A percentile compares a stretch with the other conserved stretches of the same genome.
phyloP scores from a whole-genome alignment of 2,329 filamentous ascomycete genomes.

The Periconia macrospinosa region DNA sequence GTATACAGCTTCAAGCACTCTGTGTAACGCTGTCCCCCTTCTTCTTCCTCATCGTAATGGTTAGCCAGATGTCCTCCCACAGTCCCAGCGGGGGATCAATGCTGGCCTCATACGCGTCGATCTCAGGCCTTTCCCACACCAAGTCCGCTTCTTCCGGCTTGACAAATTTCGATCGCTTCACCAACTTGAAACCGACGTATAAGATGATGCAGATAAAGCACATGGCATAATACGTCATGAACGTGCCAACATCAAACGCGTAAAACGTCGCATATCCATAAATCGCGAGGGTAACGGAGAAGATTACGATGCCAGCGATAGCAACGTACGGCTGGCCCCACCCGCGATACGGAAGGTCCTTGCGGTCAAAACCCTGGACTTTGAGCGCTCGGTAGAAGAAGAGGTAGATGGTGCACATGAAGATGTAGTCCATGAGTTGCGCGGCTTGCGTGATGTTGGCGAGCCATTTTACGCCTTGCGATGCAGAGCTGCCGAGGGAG shows the following conservation, averaged over 20 bases:
- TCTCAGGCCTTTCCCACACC: constrained; percentile 44
- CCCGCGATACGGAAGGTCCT: constrained; percentile 10
- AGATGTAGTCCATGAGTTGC: constrained; percentile 13
- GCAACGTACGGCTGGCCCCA: constrained; percentile 14
- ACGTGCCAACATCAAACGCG: constrained; percentile 32
- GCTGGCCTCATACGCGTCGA: constrained; percentile 39
- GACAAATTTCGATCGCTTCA: constrained; percentile 59
- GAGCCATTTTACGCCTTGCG: constrained; percentile 67
- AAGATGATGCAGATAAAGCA: constrained; percentile 33
- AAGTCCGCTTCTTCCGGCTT: constrained; percentile 43
- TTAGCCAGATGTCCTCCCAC: constrained; percentile 15
- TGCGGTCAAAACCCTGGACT: constrained; percentile 7
- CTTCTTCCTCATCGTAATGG: constrained; percentile 8
- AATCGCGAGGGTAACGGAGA: constrained; percentile 3
- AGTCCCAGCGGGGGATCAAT: constrained; percentile 12
- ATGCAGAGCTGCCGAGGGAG: constrained; percentile 64
- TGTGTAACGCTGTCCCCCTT: background rate
- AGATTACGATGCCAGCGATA: constrained; percentile 7
- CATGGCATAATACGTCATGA: constrained; percentile 47
- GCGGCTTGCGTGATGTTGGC: constrained; percentile 13
- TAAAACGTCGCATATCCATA: constrained; percentile 14
- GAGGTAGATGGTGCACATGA: constrained; percentile 13
- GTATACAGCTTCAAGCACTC: background rate
- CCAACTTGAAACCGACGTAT: constrained; percentile 60
- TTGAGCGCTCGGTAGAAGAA: constrained; percentile 12